These are phyloP conservation scores for Lineolata rhizophorae DNA, from an alignment of 495 filamentous ascomycete species.

Conservation along the genomic window DNA sequence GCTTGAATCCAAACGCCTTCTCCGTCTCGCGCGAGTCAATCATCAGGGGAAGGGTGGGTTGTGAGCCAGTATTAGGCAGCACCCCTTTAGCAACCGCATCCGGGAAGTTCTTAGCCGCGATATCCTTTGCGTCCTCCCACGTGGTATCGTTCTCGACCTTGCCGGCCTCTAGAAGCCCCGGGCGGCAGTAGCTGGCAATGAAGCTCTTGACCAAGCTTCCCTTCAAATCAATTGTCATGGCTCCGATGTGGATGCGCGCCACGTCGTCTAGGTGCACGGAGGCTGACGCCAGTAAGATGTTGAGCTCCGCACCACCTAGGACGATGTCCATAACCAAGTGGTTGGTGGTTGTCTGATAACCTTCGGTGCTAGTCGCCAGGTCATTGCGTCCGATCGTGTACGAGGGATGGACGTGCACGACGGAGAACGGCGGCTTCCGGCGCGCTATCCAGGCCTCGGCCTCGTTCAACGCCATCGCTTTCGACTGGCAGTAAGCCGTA, in stretches of 20 bases:
- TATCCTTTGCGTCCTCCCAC: conserved; percentile 25
- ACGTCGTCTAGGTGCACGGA: conserved; percentile 24
- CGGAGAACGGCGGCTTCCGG: conserved; percentile 3
- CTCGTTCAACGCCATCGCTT: conserved; percentile 5
- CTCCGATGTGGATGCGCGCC: conserved; percentile 20
- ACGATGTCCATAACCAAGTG: conserved; percentile 18
- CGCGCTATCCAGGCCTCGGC: conserved; percentile 5
- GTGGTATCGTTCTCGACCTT: neutral
- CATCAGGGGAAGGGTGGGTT: conserved; percentile 16
- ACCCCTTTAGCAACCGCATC: conserved; percentile 19
- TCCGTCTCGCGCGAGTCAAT: conserved; percentile 23
- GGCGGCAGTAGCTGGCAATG: conserved; percentile 16
- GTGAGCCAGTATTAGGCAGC: conserved; percentile 19
- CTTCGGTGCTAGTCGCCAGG: conserved; percentile 1
- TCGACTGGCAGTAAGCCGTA: conserved; percentile 4
- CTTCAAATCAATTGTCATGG: conserved; percentile 18
- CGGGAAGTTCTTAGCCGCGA: conserved; percentile 20
- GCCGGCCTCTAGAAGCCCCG: too few relatives aligned
- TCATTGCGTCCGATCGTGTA: conserved; percentile 6
- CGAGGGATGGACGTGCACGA: conserved; percentile 5
- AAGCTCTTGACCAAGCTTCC: conserved; percentile 23
- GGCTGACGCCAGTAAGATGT: conserved; percentile 13
- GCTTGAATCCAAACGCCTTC: conserved; percentile 25
- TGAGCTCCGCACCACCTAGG: conserved; percentile 14
- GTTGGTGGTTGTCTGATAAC: conserved; percentile 17